Percentiles rank a stretch among this genome's conserved stretches.
Conservation (phyloP, 306 rosid genomes). For the Clitoria ternatea region DNA sequence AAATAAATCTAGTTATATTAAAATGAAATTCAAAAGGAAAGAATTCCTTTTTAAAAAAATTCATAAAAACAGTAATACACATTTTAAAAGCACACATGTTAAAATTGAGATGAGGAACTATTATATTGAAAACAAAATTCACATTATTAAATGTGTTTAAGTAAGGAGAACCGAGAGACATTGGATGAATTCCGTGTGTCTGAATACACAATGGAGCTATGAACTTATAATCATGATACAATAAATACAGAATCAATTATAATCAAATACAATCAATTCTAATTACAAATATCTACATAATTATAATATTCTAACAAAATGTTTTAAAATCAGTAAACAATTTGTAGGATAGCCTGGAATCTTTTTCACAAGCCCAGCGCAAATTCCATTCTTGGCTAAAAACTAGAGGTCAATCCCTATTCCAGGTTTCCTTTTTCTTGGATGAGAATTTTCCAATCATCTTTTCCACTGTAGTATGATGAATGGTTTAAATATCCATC, state of each 20-base stretch:
- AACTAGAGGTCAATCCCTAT: slow-evolving; percentile 2
- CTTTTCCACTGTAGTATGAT: neutral
- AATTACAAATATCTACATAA: no score
- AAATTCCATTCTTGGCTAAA: slow-evolving; percentile 9
- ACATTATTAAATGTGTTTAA: neutral
- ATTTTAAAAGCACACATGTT: neutral
- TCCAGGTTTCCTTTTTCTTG: neutral
- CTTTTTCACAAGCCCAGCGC: neutral
- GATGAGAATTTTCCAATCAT: neutral
- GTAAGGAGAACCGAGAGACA: no score
- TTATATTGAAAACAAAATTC: neutral
- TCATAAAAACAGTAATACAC: neutral
- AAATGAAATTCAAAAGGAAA: neutral
- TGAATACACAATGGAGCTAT: no score
- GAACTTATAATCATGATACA: no score
- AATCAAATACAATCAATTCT: no score
- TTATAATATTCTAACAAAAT: no score
- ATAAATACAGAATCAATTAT: no score
- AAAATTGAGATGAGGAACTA: neutral
- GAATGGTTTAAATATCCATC: slow-evolving; percentile 7
- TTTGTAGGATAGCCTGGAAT: neutral
- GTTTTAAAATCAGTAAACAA: neutral
- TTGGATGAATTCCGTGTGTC: no score
- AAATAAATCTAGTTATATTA: neutral
- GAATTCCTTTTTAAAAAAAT: neutral